Evolutionary conservation across 345 rosid species (phyloP), one percentile per base, ranked within the genome.

Genomic region (Gossypium bickii): DNA sequence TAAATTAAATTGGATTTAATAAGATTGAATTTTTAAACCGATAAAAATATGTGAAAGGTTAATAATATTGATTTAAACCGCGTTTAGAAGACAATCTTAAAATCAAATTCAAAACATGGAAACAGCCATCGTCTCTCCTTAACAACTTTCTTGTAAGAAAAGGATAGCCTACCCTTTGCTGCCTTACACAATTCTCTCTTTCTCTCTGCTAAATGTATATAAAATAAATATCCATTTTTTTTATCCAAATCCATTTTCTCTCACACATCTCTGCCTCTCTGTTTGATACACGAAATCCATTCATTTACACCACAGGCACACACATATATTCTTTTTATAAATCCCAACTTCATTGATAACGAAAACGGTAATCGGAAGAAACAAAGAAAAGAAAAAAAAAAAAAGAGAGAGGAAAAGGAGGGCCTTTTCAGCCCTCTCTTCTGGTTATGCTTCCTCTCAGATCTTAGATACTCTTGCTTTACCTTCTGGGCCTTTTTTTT

Each of bases 361-460:
- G 11, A 74, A 68, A 68, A 70, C 66, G 71, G 79, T 53, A 71
- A 71, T 71, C 58, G 47, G 38, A 53, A 72, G 58, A n/a, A 24
- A 80, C 34, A 76, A n/a, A 74, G 74, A 45, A 2, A 45, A 45
- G 48, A 17, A 52, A 10, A 55, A 17, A 55, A 55, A 77, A 69
- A 70, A 62, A 61, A 79, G 75, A 80, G 78, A 80, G 82, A 79
- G 76, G 75, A 75, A 24, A 75, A 74, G 70, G 87, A 83, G 91
- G 90, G 85, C 83, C 82, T 84, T 87, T 48, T 82, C 77, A 75
- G 80, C 86, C 38, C 85, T 89, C 82, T 81, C 80, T 82, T 83
- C 85, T 81, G 83, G 68, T 78, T 66, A 72, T 78, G 76, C 85
- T 76, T 83, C 82, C 77, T 80, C 78, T 74, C 85, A 67, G 83